A percentile compares a stretch with the other conserved stretches of the same genome.
Conservation (phyloP, 2,329 filamentous ascomycete species). For the Xylaria multiplex region DNA sequence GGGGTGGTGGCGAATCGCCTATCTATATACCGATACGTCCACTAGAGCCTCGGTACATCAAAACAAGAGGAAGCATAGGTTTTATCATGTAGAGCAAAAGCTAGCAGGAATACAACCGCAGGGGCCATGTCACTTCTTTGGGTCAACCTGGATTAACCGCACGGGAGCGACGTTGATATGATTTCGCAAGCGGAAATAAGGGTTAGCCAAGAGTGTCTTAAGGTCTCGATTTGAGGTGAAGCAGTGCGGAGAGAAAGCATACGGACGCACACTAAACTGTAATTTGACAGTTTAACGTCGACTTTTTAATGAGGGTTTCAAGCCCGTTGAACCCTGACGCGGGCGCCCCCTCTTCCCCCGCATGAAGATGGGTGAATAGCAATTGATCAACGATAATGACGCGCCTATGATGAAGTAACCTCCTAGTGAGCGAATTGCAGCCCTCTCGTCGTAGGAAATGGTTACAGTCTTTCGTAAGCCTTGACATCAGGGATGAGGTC, state of each 20-base stretch:
- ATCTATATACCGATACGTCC: not conserved
- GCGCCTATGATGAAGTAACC: conserved; percentile 34
- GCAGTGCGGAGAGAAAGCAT: not conserved
- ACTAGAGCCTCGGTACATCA: not conserved
- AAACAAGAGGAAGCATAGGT: not conserved
- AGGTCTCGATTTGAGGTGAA: not conserved
- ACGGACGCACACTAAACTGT: not conserved
- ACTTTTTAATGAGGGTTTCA: conserved; percentile 5
- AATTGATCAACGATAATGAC: conserved; percentile 36
- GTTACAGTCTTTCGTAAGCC: conserved; percentile 10
- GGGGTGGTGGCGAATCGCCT: not conserved
- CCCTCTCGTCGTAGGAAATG: not conserved
- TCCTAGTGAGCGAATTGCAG: conserved; percentile 29
- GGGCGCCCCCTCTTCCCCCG: conserved; percentile 31
- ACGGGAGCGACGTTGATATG: not conserved
- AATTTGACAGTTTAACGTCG: conserved; percentile 3
- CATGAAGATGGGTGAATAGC: conserved; percentile 17
- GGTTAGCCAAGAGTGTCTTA: not conserved
- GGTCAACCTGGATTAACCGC: too few relatives aligned
- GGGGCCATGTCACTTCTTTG: not conserved
- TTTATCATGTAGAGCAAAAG: not conserved
- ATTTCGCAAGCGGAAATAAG: not conserved
- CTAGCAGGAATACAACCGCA: too few relatives aligned
- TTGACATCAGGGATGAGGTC: conserved; percentile 41
- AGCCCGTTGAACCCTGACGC: conserved; percentile 10